phyloP scores from a whole-genome alignment of 2,329 filamentous ascomycete species.

The Sclerotinia glacialis region DNA sequence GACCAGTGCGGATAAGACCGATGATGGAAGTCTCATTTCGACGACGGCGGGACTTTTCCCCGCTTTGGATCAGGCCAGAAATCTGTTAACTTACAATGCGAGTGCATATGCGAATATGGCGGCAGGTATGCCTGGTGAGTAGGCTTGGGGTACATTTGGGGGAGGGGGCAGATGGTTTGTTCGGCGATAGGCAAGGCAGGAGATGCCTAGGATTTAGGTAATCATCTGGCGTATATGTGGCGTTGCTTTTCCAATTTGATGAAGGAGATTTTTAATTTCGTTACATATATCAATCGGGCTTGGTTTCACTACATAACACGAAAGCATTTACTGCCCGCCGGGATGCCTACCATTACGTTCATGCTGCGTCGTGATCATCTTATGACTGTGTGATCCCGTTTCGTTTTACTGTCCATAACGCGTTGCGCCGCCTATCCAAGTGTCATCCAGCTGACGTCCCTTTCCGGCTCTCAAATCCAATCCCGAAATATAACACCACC shows the following conservation, averaged over 20 bases:
- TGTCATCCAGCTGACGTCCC: no score
- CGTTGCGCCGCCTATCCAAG: no score
- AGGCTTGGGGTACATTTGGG: background rate
- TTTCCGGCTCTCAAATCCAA: no score
- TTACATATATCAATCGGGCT: background rate
- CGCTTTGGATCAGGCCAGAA: constrained; percentile 47
- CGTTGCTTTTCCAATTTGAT: background rate
- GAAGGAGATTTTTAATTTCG: background rate
- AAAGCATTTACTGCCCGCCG: no score
- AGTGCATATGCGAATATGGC: constrained; percentile 56
- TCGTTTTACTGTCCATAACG: no score
- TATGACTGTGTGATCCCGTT: no score
- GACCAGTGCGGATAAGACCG: constrained; percentile 63
- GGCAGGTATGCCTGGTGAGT: constrained; percentile 36
- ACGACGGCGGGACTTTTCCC: constrained; percentile 45
- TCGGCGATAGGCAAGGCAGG: background rate
- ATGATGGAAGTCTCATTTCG: constrained; percentile 58
- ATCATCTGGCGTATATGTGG: background rate
- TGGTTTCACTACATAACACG: no score
- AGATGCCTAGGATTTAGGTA: background rate
- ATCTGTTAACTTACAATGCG: constrained; percentile 51
- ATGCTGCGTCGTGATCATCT: no score
- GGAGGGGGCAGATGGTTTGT: background rate
- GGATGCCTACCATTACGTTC: no score
- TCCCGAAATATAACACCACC: no score